These are phyloP conservation scores for Vanilla planifolia DNA, from an alignment of 106 monocot species.

Conservation along the genomic window DNA sequence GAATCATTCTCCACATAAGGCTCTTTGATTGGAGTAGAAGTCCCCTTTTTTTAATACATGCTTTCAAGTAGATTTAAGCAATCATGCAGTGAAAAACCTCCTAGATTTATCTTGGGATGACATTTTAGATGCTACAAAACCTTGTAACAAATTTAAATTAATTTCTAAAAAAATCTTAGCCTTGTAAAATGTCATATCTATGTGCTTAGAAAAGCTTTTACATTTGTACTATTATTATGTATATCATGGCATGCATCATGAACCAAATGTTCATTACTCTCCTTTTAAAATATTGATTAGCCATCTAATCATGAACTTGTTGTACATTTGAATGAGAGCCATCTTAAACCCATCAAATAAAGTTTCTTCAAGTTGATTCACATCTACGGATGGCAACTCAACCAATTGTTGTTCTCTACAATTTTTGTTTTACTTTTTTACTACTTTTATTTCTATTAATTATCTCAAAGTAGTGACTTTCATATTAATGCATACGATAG, in stretches of 20 bases:
- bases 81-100: neutral
- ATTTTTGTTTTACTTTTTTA: conserved; percentile 32
- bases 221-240: too few relatives aligned
- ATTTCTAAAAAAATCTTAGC: too few relatives aligned
- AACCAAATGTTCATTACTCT: neutral
- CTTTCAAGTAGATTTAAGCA: conserved; percentile 1
- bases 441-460: conserved; percentile 43
- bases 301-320: neutral
- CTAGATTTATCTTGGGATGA: neutral
- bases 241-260: neutral
- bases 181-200: too few relatives aligned
- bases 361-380: conserved; percentile 8
- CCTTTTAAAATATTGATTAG: conserved; percentile 4
- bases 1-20: conserved; percentile 1
- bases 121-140: conserved; percentile 1
- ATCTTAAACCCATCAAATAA: conserved; percentile 10
- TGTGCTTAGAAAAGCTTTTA: too few relatives aligned
- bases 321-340: neutral
- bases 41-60: neutral
- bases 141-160: neutral
- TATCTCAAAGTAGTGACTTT: conserved; percentile 35
- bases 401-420: conserved; percentile 10
- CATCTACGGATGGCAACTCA: conserved; percentile 3
- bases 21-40: neutral
- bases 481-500: conserved; percentile 54